These are phyloP conservation scores for Periconia macrospinosa DNA, from an alignment of 2,329 filamentous ascomycete genomes.

Conservation along the genomic window DNA sequence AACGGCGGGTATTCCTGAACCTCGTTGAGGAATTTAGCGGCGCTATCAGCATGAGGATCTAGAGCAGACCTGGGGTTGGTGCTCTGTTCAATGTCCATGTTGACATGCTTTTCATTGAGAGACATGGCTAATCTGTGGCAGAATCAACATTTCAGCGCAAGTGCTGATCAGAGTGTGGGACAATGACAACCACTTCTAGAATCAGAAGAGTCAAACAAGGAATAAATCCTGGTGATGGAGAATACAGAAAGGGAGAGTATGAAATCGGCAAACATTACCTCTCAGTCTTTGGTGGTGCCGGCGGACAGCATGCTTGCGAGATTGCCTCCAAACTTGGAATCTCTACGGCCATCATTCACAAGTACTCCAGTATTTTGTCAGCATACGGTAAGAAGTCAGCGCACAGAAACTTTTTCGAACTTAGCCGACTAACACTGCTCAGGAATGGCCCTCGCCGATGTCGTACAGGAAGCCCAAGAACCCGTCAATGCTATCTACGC, in stretches of 20 bases:
- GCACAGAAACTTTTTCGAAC: constrained; percentile 60
- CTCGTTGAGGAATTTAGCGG: background rate
- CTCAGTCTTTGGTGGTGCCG: constrained; percentile 85
- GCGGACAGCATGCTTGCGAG: constrained; percentile 85
- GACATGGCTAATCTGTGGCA: background rate
- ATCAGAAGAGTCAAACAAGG: background rate
- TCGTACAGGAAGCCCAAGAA: constrained; percentile 42
- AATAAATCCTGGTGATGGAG: background rate
- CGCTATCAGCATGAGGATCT: background rate
- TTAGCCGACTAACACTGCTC: constrained; percentile 73
- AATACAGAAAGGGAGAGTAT: constrained; percentile 47
- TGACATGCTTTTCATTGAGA: background rate
- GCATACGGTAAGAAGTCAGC: constrained; percentile 77
- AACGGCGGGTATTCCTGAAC: background rate
- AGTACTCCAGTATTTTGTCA: constrained; percentile 82
- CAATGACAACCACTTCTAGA: background rate
- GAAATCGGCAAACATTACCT: constrained; percentile 83
- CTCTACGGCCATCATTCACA: constrained; percentile 76
- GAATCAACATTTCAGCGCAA: background rate
- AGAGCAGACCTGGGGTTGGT: background rate
- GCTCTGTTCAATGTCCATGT: background rate
- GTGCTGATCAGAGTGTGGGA: no score
- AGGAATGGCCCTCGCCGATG: constrained; percentile 48
- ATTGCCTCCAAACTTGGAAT: constrained; percentile 82
- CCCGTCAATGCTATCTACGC: constrained; percentile 54